Conservation (phyloP, 2,329 filamentous ascomycete genomes). For the Hypoxylon sp. region DNA sequence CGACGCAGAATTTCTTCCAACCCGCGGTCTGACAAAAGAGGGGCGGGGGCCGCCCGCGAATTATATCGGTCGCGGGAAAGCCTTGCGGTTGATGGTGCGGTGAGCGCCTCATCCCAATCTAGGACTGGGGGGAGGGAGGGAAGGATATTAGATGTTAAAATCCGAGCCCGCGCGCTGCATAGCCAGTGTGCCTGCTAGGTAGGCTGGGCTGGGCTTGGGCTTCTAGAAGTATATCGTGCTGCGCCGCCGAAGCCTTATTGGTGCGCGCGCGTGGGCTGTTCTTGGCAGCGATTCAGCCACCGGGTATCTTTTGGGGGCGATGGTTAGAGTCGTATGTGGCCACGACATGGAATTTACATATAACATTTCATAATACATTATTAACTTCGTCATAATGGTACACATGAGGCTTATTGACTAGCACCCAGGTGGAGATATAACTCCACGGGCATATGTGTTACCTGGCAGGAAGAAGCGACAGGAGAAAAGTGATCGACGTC, state of each 20-base stretch:
- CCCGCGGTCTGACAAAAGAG: slow-evolving; percentile 21
- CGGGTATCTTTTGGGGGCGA: not conserved
- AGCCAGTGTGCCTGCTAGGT: not conserved
- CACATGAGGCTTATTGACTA: not conserved
- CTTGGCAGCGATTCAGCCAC: not conserved
- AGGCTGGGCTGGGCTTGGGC: not conserved
- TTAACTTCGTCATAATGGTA: not conserved
- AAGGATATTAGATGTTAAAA: not conserved
- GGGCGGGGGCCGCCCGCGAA: slow-evolving; percentile 28
- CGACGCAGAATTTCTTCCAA: slow-evolving; percentile 3
- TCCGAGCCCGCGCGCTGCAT: not conserved
- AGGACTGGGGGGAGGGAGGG: not conserved
- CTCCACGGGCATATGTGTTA: not conserved
- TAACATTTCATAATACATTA: not conserved
- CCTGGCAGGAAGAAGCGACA: too few species aligned
- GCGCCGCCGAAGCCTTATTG: not conserved
- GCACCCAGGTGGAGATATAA: not conserved
- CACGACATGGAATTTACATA: not conserved
- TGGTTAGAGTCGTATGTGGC: not conserved
- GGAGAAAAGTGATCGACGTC: too few species aligned
- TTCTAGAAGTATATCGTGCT: not conserved
- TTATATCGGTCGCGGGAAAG: slow-evolving; percentile 18
- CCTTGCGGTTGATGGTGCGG: slow-evolving; percentile 28
- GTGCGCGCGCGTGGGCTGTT: not conserved
- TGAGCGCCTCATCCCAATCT: slow-evolving; percentile 8